Base-by-base conservation (phyloP, 495 filamentous ascomycete species). In the Annulohypoxylon maeteangense region DNA sequence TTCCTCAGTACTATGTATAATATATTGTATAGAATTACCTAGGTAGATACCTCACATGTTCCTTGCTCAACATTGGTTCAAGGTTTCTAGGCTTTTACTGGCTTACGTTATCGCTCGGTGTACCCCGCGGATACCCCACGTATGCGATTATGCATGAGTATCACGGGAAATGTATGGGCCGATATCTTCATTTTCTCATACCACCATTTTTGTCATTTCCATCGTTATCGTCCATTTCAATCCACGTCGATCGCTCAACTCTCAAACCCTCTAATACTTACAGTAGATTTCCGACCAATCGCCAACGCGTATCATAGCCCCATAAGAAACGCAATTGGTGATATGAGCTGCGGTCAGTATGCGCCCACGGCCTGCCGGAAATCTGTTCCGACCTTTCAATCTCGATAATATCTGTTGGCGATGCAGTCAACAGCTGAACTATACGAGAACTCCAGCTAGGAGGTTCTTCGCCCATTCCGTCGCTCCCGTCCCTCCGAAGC, bases 331-430 rank as follows among this genome's bases (percentile, higher is more conserved):
- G 18, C 42, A 65, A 60, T 72, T 70, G 75, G 61, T 69, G 72
- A 73, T 54, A 77, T 75, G 69, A 71, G 67, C 67, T 64, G 65
- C 72, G 55, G 73, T 68, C 75, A 77, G 67, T 75, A 77, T 77
- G 75, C 71, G 73, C 73, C 74, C 67, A 74, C 70, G 70, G 70
- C 73, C 73, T 66, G 45, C 67, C 73, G 73, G 70, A 59, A 72
- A 70, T 72, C 61, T 75, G 22, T 59, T 75, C 70, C 73, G 73
- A 70, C 71, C 67, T 40, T 64, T 60, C 40, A 42, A 59, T 69
- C 68, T 75, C 66, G 67, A 68, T 71, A 65, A 65, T 68, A 44
- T 75, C 65, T 75, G 75, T 68, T 74, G 73, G 73, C 70, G 70
- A 55, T 75, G 73, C 65, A 74, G 73, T 72, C 62, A 45, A 66